A percentile compares a stretch with the other conserved stretches of the same genome.
phyloP scores from a whole-genome alignment of 1,284 basidiomycete genomes.

The Chalciporus sp. region DNA sequence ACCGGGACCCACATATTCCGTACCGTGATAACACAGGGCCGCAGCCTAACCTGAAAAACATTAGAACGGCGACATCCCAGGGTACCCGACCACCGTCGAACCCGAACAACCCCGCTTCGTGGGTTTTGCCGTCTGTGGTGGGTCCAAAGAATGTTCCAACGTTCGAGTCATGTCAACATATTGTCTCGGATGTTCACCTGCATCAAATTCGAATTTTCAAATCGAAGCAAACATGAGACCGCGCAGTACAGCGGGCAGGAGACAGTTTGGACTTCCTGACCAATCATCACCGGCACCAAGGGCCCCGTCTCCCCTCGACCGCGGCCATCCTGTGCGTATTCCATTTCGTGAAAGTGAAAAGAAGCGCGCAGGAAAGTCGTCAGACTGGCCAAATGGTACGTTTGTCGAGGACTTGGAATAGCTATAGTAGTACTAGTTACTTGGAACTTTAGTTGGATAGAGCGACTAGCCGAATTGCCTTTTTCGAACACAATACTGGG shows the following conservation, averaged over 20 bases:
- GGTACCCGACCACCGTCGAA: not conserved
- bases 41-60: constrained; percentile 23
- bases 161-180: constrained; percentile 3
- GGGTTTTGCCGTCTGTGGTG: constrained; percentile 21
- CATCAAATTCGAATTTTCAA: constrained; percentile 35
- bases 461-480: constrained; percentile 23
- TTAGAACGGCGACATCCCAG: constrained; percentile 22
- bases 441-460: not conserved
- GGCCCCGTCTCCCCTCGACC: constrained; percentile 27
- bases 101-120: constrained; percentile 8
- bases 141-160: constrained; percentile 12
- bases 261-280: constrained; percentile 18
- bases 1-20: constrained; percentile 18
- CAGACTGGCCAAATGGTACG: constrained; percentile 13
- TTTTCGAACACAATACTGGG: constrained; percentile 18
- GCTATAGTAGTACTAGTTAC: constrained; percentile 16
- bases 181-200: constrained; percentile 10
- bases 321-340: constrained; percentile 33
- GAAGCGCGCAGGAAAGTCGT: constrained; percentile 21
- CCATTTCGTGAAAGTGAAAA: constrained; percentile 24
- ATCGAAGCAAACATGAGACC: constrained; percentile 29
- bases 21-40: constrained; percentile 20
- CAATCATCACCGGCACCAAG: constrained; percentile 24
- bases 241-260: constrained; percentile 15
- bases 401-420: constrained; percentile 21